Conservation (phyloP, 2,329 filamentous ascomycete genomes). For the Apiospora aurea region DNA sequence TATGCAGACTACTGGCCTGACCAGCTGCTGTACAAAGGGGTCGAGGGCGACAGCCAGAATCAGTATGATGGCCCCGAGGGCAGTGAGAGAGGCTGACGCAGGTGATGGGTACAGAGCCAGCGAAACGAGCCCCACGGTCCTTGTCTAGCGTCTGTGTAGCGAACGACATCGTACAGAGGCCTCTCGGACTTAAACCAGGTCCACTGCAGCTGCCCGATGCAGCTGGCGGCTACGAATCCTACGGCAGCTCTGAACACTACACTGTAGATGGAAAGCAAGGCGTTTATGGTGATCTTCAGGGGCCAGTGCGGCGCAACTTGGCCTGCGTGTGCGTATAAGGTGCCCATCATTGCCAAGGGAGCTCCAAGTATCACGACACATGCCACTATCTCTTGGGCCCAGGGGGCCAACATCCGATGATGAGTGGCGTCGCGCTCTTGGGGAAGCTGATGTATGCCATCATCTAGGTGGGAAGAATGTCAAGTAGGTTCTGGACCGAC, state of each 20-base stretch:
- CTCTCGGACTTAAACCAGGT: constrained; percentile 7
- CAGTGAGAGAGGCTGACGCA: constrained; percentile 21
- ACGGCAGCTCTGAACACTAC: background rate
- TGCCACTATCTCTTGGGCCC: background rate
- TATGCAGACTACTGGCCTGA: background rate
- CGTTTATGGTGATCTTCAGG: constrained; percentile 17
- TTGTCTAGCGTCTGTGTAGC: background rate
- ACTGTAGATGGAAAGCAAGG: constrained; percentile 15
- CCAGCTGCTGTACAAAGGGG: background rate
- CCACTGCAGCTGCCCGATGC: constrained; percentile 26
- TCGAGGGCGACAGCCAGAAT: background rate
- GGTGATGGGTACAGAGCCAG: constrained; percentile 9
- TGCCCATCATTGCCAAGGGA: background rate
- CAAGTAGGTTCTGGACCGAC: background rate
- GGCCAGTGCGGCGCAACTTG: constrained; percentile 17
- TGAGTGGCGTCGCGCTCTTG: background rate
- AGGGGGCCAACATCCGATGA: background rate
- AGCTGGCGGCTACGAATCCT: constrained; percentile 19
- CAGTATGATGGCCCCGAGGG: background rate
- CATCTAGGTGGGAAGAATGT: background rate
- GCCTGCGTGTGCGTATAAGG: background rate
- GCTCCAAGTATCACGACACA: background rate
- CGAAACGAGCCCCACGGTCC: constrained; percentile 22
- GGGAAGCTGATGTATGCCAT: background rate
- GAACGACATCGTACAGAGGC: constrained; percentile 25